Base-by-base conservation (phyloP, 1,284 basidiomycete species). In the Tilletia setariae region DNA sequence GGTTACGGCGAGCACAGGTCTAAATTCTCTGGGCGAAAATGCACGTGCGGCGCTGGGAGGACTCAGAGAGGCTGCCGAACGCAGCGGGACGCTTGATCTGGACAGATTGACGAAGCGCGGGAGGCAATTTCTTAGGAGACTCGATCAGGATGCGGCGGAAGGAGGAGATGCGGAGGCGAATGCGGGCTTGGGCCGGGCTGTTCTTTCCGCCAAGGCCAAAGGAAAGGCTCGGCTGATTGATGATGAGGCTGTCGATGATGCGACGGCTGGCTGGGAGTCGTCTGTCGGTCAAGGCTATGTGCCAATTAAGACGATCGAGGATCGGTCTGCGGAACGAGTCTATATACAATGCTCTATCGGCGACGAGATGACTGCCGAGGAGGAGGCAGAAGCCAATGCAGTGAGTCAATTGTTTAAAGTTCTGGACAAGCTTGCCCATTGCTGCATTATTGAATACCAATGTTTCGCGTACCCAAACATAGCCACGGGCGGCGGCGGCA, bases 331-430 rank as follows among this genome's bases (percentile, higher is more conserved):
- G 16, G 42, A 63, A 4, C 43, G 25, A 8, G 47, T 53, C 25
- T 66, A 66, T 40, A 62, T 66, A 21, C 65, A 66, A 61, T 66
- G 65, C 47, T 66, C 65, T 19, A 56, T 66, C 15, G 65, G 65
- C 23, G 49, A 53, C 42, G 21, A 61, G 4, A 66, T 66, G 42
- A 49, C 53, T 9, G 23, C 53, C 7, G 53, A 59, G 28, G 53
- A 59, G 25, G 53, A 59, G 25, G 53, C 53, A 4, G 53, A 46
- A 16, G 53, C 53, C 25, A 59, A 59, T 30, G 53, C 53, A 8
- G 53, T 59, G 53, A 59, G 53, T 30, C 7, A 8, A 21, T 19
- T 16, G 32, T 28, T 21, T 11, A 19, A n/a, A 8, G 9, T 49
- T 49, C 47, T 49, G 8, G 25, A 49, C 25, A 15, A 59, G 23